Evolutionary conservation across 208 protist genomes (phyloP).

Genomic region (Phytomonas francai): DNA sequence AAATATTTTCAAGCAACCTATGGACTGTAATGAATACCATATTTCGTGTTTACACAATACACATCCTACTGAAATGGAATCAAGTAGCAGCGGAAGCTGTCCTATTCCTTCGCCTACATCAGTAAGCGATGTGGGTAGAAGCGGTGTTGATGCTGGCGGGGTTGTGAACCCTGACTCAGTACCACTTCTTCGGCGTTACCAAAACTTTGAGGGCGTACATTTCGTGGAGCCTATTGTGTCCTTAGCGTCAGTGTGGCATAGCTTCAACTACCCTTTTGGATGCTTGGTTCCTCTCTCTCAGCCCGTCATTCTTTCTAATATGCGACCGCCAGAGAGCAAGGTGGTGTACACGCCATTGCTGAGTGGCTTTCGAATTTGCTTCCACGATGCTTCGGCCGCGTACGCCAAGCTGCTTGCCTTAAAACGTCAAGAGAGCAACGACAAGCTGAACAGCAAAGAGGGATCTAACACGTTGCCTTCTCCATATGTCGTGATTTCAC

Average conservation of each 20-base stretch:
- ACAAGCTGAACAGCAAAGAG: background rate
- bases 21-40: background rate
- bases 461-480: background rate
- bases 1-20: background rate
- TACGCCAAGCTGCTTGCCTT: conserved; percentile 42
- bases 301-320: conserved; percentile 40
- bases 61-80: background rate
- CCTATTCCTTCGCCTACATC: background rate
- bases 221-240: conserved; percentile 63
- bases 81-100: background rate
- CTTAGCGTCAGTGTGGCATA: conserved; percentile 61
- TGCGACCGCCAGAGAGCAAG: conserved; percentile 53
- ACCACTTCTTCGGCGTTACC: background rate
- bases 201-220: conserved; percentile 17
- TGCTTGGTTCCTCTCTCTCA: conserved; percentile 53
- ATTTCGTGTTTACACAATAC: background rate
- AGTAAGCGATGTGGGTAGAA: background rate
- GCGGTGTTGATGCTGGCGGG: background rate
- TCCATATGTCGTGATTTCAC: background rate
- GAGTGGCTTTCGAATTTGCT: conserved; percentile 76
- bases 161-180: background rate
- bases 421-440: conserved; percentile 4
- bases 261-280: conserved; percentile 70
- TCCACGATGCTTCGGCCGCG: conserved; percentile 44
- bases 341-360: conserved; percentile 78